Evolutionary conservation across 306 rosid species (phyloP), one percentile per base, ranked within the genome.

Genomic region (Lathyrus tuberosus): DNA sequence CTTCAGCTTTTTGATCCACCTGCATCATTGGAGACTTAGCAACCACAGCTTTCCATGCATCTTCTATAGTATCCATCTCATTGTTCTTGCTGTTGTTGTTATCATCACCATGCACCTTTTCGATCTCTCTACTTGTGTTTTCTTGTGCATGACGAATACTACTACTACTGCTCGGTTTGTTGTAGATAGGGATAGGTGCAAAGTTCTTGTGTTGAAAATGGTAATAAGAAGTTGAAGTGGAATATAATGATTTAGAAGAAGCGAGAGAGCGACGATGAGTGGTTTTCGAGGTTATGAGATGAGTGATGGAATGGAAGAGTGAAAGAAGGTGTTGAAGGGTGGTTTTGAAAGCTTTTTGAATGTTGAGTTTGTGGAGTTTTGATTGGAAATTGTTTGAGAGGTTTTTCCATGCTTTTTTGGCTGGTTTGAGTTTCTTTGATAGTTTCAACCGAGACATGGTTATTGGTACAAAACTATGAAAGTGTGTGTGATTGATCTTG

Each of bases 371-470:
- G 70, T 78, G 76, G 67, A 86, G 6, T 69, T 80, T 85, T 43
- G 80, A 62, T 77, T 65, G 72, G 24, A 82, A 1, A 37, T 56
- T 57, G 60, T 49, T 62, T 31, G 80, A 67, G 69, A 86, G 66
- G 80, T 67, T 79, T 76, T 76, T 88, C 93, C 89, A 91, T 15
- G 88, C 84, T 62, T 71, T 88, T 75, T 74, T 88, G 40, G 86
- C 82, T 6, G 78, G 85, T 56, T 70, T 75, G 46, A 84, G 86
- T 81, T 88, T 88, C 83, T 79, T 86, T 52, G 63, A 52, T 58
- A 83, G 56, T 66, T 7, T 63, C 77, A 59, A 31, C 2, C 83
- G 76, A 41, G 91, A 66, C 88, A 88, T 81, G 59, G 10, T 52
- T 10, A 14, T 57, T 28, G 63, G 40, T 5, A 58, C 62, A 58